phyloP scores from a whole-genome alignment of 73 alveolate genomes.

The Stentor roeselii region DNA sequence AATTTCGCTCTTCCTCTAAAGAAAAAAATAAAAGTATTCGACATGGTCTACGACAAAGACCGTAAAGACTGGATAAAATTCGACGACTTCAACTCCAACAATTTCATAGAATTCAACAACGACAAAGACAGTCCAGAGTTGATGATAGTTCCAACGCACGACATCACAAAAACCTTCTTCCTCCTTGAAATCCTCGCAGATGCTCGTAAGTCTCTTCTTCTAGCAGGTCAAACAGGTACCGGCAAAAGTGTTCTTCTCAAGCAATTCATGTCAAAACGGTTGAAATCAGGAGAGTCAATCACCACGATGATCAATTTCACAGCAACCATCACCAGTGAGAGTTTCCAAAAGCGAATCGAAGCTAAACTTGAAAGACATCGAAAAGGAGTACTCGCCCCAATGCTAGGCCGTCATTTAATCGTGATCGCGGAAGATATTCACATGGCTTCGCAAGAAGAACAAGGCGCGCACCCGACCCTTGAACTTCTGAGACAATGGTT shows the following conservation, averaged over 20 bases:
- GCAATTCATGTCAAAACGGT: constrained; percentile 72
- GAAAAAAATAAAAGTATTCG: constrained; percentile 84
- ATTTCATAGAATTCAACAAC: neutral
- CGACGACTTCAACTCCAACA: neutral
- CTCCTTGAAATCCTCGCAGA: neutral
- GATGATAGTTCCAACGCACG: constrained; percentile 21
- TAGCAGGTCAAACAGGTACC: constrained; percentile 67
- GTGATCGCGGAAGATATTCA: constrained; percentile 84
- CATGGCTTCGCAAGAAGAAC: constrained; percentile 93
- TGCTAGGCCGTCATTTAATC: constrained; percentile 80
- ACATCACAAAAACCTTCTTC: neutral
- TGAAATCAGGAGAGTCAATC: neutral
- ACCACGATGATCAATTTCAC: neutral
- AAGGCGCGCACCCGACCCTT: constrained; percentile 97
- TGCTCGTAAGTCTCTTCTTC: neutral
- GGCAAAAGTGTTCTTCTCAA: constrained; percentile 96
- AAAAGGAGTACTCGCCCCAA: constrained; percentile 90
- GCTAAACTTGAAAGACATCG: constrained; percentile 64
- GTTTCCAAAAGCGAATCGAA: constrained; percentile 52
- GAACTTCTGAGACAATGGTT: constrained; percentile 97
- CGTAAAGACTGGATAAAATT: constrained; percentile 66
- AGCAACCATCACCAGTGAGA: neutral
- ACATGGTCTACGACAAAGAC: constrained; percentile 76
- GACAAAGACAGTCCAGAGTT: neutral
- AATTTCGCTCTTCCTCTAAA: constrained; percentile 84